Base-by-base conservation (phyloP, 2,329 filamentous ascomycete genomes). In the Tolypocladium inflatum region DNA sequence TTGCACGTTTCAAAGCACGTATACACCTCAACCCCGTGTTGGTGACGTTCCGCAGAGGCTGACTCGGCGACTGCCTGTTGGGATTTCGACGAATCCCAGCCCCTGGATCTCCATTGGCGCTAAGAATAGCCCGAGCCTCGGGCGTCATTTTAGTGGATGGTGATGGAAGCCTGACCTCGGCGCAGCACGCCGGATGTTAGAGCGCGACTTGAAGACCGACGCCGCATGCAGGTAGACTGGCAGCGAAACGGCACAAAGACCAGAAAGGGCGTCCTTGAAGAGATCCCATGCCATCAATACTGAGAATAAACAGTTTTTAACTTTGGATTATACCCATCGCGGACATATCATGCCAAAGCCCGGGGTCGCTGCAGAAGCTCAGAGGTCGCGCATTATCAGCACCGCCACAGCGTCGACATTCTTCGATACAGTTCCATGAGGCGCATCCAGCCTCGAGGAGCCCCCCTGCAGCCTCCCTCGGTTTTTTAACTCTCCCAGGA, bases 361-460 rank as follows among this genome's bases (percentile, higher is more conserved):
- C 10, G 30, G 30, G 30, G 48, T 35, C 17, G 48, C 19, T 7
- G 10, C 19, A 5, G 6, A 19, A 19, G 4, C 8, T 26, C 1
- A 17, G 23, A 45, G 42, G 62, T 59, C 55, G 45, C 45, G 54
- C 61, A 55, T 48, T 59, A 61, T 56, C 58, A 45, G 68, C 70
- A 73, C 71, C 68, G 70, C 71, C 72, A 74, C 71, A 68, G 60
- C 64, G 66, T 74, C 73, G 69, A 74, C 67, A 56, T 70, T 70
- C 71, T 75, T 75, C 73, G 66, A 74, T 70, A 67, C 66, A 68
- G 60, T 75, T 75, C 73, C 72, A 74, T 75, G 73, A 72, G 72
- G 71, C 71, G 71, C 69, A 70, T 60, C 63, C 63, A 63, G 63
- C 63, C 63, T 65, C 60, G 63, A 60, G 57, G 55, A 60, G 57